Evolutionary conservation across 306 rosid species (phyloP).

Genomic region (Prunus padus): DNA sequence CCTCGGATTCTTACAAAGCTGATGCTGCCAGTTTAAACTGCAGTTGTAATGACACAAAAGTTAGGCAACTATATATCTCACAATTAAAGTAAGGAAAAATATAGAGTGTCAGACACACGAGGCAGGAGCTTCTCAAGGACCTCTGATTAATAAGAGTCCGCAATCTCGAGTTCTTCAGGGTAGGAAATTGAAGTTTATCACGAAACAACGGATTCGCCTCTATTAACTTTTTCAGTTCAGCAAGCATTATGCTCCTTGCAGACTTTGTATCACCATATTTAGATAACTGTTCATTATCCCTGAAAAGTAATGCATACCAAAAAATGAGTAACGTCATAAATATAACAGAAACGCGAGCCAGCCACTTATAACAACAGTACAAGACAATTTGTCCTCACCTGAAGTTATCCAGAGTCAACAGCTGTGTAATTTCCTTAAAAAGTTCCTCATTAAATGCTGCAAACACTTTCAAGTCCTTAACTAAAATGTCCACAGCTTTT

Average conservation of each 20-base stretch:
- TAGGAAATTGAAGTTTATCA: conserved; percentile 95
- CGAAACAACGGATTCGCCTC: conserved; percentile 99
- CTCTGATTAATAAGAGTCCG: conserved; percentile 97
- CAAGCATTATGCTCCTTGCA: conserved; percentile 98
- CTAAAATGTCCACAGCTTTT: conserved; percentile 91
- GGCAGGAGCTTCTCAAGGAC: conserved; percentile 36
- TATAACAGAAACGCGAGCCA: conserved; percentile 5
- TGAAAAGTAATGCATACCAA: conserved; percentile 39
- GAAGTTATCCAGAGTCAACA: conserved; percentile 90
- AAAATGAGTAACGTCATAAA: not conserved
- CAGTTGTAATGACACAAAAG: conserved; percentile 28
- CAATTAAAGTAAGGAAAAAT: conserved; percentile 11
- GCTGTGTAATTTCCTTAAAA: conserved; percentile 94
- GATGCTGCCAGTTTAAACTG: conserved; percentile 99
- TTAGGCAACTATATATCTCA: conserved; percentile 11
- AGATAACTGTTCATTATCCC: conserved; percentile 97
- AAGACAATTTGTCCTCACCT: conserved; percentile 52
- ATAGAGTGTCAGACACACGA: conserved; percentile 10
- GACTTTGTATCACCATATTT: conserved; percentile 98
- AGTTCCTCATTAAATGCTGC: conserved; percentile 96
- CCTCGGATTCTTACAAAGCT: conserved; percentile 98
- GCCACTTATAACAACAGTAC: conserved; percentile 13
- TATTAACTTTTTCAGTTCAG: conserved; percentile 88
- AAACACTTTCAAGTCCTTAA: conserved; percentile 96
- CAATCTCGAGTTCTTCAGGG: conserved; percentile 92